These are phyloP conservation scores for Sanguinoderma infundibulare DNA, from an alignment of 1,284 basidiomycete genomes.

Conservation along the genomic window DNA sequence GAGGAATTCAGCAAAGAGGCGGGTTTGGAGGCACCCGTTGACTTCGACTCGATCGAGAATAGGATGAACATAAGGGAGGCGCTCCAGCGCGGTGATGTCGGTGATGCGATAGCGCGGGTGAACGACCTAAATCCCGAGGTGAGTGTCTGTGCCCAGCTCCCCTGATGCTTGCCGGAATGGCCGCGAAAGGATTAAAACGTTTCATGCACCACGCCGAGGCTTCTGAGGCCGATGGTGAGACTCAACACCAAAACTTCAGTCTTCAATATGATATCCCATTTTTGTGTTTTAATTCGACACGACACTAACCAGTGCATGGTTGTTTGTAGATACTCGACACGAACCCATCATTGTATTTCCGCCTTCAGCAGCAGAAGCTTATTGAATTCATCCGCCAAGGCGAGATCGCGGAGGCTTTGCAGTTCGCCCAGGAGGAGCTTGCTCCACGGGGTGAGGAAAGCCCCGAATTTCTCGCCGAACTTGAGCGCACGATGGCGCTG, in stretches of 20 bases:
- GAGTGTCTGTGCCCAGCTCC: slow-evolving; percentile 39
- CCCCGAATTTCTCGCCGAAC: slow-evolving; percentile 89
- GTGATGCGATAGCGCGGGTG: slow-evolving; percentile 91
- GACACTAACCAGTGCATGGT: slow-evolving; percentile 20
- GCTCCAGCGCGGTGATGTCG: slow-evolving; percentile 92
- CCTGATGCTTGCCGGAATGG: background rate
- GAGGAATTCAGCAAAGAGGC: slow-evolving; percentile 93
- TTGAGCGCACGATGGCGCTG: slow-evolving; percentile 95
- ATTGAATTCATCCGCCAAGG: slow-evolving; percentile 94
- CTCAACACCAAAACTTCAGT: slow-evolving; percentile 83
- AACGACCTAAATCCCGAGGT: slow-evolving; percentile 99
- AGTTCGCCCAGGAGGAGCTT: slow-evolving; percentile 92
- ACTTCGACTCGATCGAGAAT: slow-evolving; percentile 91
- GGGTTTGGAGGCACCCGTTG: slow-evolving; percentile 74
- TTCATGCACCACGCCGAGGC: slow-evolving; percentile 99
- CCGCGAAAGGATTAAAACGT: slow-evolving; percentile 76
- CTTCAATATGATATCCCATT: slow-evolving; percentile 81
- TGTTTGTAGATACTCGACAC: slow-evolving; percentile 87
- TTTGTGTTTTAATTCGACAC: slow-evolving; percentile 19
- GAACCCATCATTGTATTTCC: slow-evolving; percentile 90
- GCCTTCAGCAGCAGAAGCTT: slow-evolving; percentile 91
- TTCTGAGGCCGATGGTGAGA: slow-evolving; percentile 76
- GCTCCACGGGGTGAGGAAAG: slow-evolving; percentile 95
- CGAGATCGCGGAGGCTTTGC: slow-evolving; percentile 78
- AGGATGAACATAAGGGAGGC: slow-evolving; percentile 95